Evolutionary conservation across 139 green algal species (phyloP), one percentile per base, ranked within the genome.

Genomic region (Zygnema cylindricum): DNA sequence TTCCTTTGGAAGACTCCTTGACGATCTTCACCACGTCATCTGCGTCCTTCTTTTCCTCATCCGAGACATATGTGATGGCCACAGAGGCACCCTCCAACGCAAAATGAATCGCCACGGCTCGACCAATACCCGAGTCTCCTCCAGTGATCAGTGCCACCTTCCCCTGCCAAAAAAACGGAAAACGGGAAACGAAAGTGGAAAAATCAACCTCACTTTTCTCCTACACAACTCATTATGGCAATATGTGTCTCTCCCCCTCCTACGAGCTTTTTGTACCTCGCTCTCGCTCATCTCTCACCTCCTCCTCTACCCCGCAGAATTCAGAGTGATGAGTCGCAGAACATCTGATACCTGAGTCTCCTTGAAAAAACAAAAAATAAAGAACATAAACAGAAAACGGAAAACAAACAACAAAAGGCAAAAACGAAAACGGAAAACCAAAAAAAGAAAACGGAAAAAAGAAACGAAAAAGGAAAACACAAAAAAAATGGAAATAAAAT

Each of bases 81-180:
- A 91, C 81, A 23, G 49, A 33, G 7, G 81, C 81, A 25, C 86
- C 86, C 79, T 91, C 86, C 78, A 91, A 30, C 1, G 86, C 78
- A 69, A 81, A 91, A 3, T 82, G 81, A 36, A 57, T 33, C 22
- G 81, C 86, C 36, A 88, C 86, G 11, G 81, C 7, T 23, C 86
- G 1, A 0, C 86, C 86, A 32, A 91, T 91, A 0, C 86, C 86
- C 0, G 86, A 91, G 42, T 91, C 86, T 1, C 86, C 86, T 38
- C 86, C 86, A 16, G 86, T 91, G 57, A 91, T 89, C 38, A 91
- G 39, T 33, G 86, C 86, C 25, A 89, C 43, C 81, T 89, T 91
- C 1, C 86, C 86, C 81, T 91, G 63, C 42, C 7, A 63, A 25
- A 16, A 63, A 63, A 63, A 63, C 7, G 16, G 49, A 63, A 63